These are phyloP conservation scores for Xylaria telfairii DNA, from an alignment of 495 filamentous ascomycete genomes.

Conservation along the genomic window DNA sequence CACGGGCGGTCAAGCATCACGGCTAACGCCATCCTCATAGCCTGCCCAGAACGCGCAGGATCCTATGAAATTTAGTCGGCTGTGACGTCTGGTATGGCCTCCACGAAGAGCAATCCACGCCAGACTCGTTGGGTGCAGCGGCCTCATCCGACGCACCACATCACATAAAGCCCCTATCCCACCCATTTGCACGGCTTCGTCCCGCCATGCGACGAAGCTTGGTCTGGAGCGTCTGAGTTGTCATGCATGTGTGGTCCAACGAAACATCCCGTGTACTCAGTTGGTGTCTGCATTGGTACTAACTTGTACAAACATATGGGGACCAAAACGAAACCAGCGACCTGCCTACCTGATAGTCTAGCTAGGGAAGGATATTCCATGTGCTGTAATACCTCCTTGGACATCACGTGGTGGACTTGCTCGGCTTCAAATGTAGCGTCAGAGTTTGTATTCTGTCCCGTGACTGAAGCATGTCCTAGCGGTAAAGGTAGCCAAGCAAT, in stretches of 20 bases:
- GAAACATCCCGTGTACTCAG: neutral
- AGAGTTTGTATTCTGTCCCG: neutral
- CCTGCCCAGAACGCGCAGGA: neutral
- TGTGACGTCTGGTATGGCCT: neutral
- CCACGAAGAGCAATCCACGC: neutral
- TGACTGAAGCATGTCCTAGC: neutral
- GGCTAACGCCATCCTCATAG: neutral
- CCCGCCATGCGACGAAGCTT: neutral
- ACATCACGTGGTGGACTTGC: neutral
- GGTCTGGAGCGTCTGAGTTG: constrained; percentile 8
- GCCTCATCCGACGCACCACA: neutral
- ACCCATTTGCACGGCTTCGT: neutral
- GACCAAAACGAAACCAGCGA: neutral
- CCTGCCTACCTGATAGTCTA: neutral
- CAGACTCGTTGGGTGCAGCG: neutral
- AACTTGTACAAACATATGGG: neutral
- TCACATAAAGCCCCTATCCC: neutral
- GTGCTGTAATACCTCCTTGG: neutral
- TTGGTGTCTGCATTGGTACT: neutral
- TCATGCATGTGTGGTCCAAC: constrained; percentile 10
- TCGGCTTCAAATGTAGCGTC: neutral
- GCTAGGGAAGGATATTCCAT: neutral
- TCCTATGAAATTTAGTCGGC: neutral
- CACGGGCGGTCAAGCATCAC: neutral
- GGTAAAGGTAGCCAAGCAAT: neutral